Base-by-base conservation (phyloP, 108 stramenopile genomes). In the Skeletonema potamos region DNA sequence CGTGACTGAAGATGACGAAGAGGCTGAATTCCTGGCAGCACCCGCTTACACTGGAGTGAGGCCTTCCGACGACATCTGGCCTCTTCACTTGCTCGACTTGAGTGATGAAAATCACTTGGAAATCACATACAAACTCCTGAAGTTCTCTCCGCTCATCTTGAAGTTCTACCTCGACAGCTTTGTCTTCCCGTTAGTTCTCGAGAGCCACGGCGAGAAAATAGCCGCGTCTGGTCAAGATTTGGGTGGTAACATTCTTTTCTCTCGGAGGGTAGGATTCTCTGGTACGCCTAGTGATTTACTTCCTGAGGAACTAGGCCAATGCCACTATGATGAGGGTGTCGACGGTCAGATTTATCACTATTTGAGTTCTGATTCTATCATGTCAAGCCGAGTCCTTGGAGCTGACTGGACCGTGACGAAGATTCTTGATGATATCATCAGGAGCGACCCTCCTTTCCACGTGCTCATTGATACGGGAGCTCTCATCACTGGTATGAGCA, bases 241-340 rank as follows among this genome's bases (percentile, higher is more conserved):
- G 36, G 99, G 99, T 26, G 97, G 97, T 12, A 92, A 96, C 57
- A 94, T 99, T 94, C 77, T 99, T 28, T 99, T 99, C 73, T 89
- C 86, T 30, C 81, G 89, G 28, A 76, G 97, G 17, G 85, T 99
- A 32, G 99, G 99, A 6, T 99, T 99, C 84, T 94, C 92, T 70
- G 99, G 99, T 28, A 99, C 99, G 9, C 99, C 99, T 22, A 95
- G 92, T 43, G 96, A 98, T 80, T 84, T 99, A 18, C 84, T 99
- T 26, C 99, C 99, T 20, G 96, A 96, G 69, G 98, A 98, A 79
- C 89, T 99, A 63, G 99, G 99, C 20, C 94, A 91, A 61, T 99
- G 98, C 64, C 86, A 95, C 54, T 99, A 95, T 64, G 98, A 99
- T 68, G 97, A 92, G 37, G 96, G 97, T 26, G 92, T 94, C n/a